These are phyloP conservation scores for Sarocladium brachiariae DNA, from an alignment of 2,329 filamentous ascomycete species.

Conservation along the genomic window DNA sequence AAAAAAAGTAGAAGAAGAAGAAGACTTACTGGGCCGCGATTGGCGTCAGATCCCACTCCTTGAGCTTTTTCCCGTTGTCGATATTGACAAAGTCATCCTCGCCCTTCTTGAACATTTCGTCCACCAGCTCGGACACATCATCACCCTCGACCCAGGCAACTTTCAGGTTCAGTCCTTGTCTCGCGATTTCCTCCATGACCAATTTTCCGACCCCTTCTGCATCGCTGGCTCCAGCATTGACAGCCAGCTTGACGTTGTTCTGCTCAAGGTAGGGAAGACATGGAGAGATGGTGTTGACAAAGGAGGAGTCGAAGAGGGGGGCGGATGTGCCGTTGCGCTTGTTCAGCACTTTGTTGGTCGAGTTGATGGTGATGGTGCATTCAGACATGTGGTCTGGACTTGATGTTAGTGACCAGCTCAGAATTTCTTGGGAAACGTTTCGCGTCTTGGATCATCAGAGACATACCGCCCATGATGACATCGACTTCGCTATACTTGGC, in stretches of 20 bases:
- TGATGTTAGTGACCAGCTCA: too few relatives aligned
- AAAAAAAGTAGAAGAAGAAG: not conserved
- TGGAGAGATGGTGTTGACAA: constrained; percentile 31
- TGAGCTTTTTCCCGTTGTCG: constrained; percentile 18
- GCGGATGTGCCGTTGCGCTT: constrained; percentile 11
- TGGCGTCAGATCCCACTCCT: constrained; percentile 19
- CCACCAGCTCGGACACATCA: constrained; percentile 23
- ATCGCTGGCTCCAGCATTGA: constrained; percentile 32
- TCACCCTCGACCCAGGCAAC: constrained; percentile 31
- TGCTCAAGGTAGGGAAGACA: constrained; percentile 25
- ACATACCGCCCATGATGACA: constrained; percentile 19
- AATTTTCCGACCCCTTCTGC: constrained; percentile 22
- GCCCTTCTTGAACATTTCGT: constrained; percentile 15
- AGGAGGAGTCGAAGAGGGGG: constrained; percentile 25
- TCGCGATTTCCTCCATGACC: constrained; percentile 21
- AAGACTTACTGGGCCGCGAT: constrained; percentile 18
- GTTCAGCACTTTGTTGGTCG: constrained; percentile 21
- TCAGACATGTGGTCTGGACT: constrained; percentile 24
- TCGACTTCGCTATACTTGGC: constrained; percentile 29
- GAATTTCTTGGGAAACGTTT: too few relatives aligned
- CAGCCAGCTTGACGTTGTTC: constrained; percentile 26
- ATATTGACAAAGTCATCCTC: constrained; percentile 18
- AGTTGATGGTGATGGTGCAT: constrained; percentile 26
- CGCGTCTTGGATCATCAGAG: not conserved
- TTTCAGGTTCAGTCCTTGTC: constrained; percentile 22